Base-by-base conservation (phyloP, 805 yeast species). In the Candida parachauliodes region DNA sequence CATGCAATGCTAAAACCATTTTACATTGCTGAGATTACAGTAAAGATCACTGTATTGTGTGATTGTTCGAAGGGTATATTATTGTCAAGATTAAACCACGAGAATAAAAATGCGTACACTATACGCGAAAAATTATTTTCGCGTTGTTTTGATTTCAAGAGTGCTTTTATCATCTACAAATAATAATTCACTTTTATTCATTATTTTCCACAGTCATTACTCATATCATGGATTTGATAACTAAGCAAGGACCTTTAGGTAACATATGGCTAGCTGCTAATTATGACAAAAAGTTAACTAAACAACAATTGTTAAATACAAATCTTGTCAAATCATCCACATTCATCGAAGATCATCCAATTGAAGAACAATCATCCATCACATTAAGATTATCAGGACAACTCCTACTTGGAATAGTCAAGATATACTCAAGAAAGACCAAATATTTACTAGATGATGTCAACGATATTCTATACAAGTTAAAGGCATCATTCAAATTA, bases 231-330 rank as follows among this genome's bases (percentile, higher is more conserved):
- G 34, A 26, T 27, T 57, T 79, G 22, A 65, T 81, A 15, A 69
- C 85, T 2, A 80, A 77, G 43, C 81, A 81, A 53, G 94, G 95
- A 2, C 95, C 95, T 1, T 66, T 88, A 43, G 95, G 94, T 2
- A 85, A 82, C 46, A 88, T 88, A 7, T 88, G 96, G 96, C 69
- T 88, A 32, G 96, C 96, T 8, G 91, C 96, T 15, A 88, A 86
- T 54, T 73, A 88, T 60, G 95, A 88, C 49, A 77, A 79, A 50
- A 82, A 81, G 47, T 72, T 86, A 23, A 73, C 88, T 29, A 82
- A 83, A 49, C 77, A 76, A 37, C 91, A 85, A 53, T 68, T 82
- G 31, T 65, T 87, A 34, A 80, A 76, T 49, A 82, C 96, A 10
- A 76, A 84, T 49, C 80, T 89, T 41, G 55, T 74, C 10, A 74